Evolutionary conservation across 2,329 filamentous ascomycete genomes (phyloP), one percentile per base, ranked within the genome.

Genomic region (Phyllosticta citrichinensis): DNA sequence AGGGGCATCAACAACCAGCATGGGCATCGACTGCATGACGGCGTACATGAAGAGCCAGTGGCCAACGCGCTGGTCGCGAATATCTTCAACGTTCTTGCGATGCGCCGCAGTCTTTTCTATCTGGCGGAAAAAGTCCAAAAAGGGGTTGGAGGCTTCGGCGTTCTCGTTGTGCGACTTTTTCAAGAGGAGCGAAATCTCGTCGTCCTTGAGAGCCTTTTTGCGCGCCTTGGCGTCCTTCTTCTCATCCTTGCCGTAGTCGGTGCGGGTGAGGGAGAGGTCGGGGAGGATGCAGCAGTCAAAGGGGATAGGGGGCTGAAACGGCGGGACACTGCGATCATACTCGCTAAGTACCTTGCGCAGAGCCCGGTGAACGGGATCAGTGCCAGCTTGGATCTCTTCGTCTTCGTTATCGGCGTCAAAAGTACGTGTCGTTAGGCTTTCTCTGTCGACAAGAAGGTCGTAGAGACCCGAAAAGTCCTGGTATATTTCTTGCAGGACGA

Each of bases 241-340:
- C 1, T 83, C 71, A 20, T 89, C 82, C 33, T 90, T 79, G 63
- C 81, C 75, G 69, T 84, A 88, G 52, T 85, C 87, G 51, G 83
- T 80, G 61, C 87, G 80, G 19, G 91, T 80, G 1, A 83, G 78
- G 33, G 81, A 79, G 67, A 95, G 81, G 0, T 81, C 82, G 0
- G 93, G 93, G 24, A 95, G 75, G 65, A 86, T 82, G 2, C 94
- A 93, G 4, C 90, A 79, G 70, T 97, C 93, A 69, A 93, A 97
- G 0, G 94, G 93, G 60, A 97, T 85, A 0, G 93, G 91, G 0
- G 94, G 94, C 62, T 93, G 83, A 0, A 97, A 91, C 0, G 94
- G 94, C 1, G 93, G 91, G 14, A 87, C 89, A 9, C 89, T 93
- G 63, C 88, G 85, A 71, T 99, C 94, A 69, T 91, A 97, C 74